A percentile compares a stretch with the other conserved stretches of the same genome.
Conservation (phyloP, 257 asterid species). For the Misopates orontium region DNA sequence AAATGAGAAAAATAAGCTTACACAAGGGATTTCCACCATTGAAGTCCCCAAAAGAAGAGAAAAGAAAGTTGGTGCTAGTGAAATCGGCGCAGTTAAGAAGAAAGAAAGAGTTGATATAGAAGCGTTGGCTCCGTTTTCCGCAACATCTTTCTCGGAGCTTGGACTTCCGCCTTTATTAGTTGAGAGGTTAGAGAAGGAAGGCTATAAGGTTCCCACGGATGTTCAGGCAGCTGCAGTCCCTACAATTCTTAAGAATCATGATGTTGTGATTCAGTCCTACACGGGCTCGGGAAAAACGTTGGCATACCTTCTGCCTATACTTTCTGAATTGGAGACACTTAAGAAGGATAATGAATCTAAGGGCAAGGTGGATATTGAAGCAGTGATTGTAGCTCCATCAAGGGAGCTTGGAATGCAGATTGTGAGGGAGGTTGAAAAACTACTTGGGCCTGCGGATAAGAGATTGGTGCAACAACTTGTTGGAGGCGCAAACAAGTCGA, state of each 20-base stretch:
- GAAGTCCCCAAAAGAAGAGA: slow-evolving; percentile 61
- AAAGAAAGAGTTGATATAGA: slow-evolving; percentile 46
- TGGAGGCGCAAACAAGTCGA: slow-evolving; percentile 91
- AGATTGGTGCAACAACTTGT: slow-evolving; percentile 93
- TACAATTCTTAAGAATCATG: slow-evolving; percentile 66
- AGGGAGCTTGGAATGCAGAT: slow-evolving; percentile 99
- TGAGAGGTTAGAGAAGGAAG: slow-evolving; percentile 76
- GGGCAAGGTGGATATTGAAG: slow-evolving; percentile 56
- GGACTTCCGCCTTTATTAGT: slow-evolving; percentile 74
- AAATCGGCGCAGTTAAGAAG: slow-evolving; percentile 26
- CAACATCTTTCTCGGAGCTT: slow-evolving; percentile 77
- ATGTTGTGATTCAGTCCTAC: slow-evolving; percentile 89
- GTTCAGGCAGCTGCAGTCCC: slow-evolving; percentile 97
- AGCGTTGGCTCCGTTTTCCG: slow-evolving; percentile 74
- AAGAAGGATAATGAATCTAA: slow-evolving; percentile 41
- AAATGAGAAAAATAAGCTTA: slow-evolving; percentile 54
- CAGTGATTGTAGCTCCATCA: slow-evolving; percentile 95
- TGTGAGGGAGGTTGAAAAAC: slow-evolving; percentile 88
- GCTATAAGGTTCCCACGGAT: slow-evolving; percentile 78
- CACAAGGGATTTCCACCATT: slow-evolving; percentile 50
- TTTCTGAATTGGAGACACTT: slow-evolving; percentile 62
- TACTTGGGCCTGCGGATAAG: slow-evolving; percentile 80
- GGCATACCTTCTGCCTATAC: slow-evolving; percentile 95
- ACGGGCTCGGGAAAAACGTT: slow-evolving; percentile 98
- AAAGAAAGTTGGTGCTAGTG: slow-evolving; percentile 41